Evolutionary conservation across 2,329 filamentous ascomycete genomes (phyloP), one percentile per base, ranked within the genome.

Genomic region (Zymoseptoria pseudotritici): DNA sequence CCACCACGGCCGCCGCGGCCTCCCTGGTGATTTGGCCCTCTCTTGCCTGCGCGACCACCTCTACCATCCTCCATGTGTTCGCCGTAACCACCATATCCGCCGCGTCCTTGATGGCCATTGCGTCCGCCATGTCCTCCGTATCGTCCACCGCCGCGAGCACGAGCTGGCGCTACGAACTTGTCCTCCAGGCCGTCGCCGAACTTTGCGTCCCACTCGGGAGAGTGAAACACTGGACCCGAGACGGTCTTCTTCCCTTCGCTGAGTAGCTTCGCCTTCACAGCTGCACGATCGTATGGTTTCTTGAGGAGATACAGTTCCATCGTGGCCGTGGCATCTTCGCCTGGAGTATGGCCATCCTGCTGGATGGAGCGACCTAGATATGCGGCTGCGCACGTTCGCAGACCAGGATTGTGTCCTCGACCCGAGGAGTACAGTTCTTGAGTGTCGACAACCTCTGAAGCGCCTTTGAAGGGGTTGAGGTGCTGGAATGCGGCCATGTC

Each of bases 371-470:
- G 42, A 9, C 17, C 19, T n/a, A 58, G 20, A 5, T 50, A 17
- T 5, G 53, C 20, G 10, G 29, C 29, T 10, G 49, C 55, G 9
- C 31, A 54, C 46, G n/a, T 31, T 24, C 3, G 19, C 22, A 64
- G 53, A 2, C 61, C 50, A 1, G 58, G 59, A 10, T 22, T 50
- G 19, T 52, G 26, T 13, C 54, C 17, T n/a, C 49, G 24, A 17
- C 42, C 20, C 1, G n/a, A 19, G 17, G 22, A 8, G 20, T 59
- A 54, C 8, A 59, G 5, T n/a, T 20, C 10, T 50, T 65, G 63
- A 6, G 65, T 65, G 59, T 63, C 63, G 51, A 53, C 21, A 4
- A 63, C 54, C 9, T 10, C n/a, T 2, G 46, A 50, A 13, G 54
- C 54, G 2, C 17, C 42, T 50, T 50, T 11, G 54, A 56, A 56